These are phyloP conservation scores for Magnolia sinica DNA, from an alignment of 164 flowering plant genomes.

Conservation along the genomic window DNA sequence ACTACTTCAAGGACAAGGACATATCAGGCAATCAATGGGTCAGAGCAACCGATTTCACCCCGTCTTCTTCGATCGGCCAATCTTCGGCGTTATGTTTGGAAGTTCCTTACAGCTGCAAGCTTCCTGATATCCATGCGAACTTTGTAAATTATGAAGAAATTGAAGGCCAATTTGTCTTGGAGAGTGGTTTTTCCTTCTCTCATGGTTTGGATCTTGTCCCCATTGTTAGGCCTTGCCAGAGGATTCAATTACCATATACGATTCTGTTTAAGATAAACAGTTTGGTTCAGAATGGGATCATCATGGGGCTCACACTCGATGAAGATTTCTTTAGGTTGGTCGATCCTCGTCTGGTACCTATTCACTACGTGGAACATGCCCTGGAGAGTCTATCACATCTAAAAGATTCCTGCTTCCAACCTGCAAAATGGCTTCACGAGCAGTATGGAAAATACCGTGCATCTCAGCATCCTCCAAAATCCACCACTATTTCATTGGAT, in stretches of 20 bases:
- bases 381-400: conserved; percentile 55
- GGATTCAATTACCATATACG: conserved; percentile 47
- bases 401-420: conserved; percentile 78
- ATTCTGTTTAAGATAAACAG: conserved; percentile 59
- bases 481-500: conserved; percentile 48
- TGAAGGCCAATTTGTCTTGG: conserved; percentile 33
- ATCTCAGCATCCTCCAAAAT: conserved; percentile 15
- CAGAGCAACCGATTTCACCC: conserved; percentile 69
- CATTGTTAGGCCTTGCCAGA: conserved; percentile 41
- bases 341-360: conserved; percentile 38
- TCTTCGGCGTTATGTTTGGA: conserved; percentile 77
- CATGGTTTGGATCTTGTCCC: conserved; percentile 57
- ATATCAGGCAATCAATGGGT: conserved; percentile 60
- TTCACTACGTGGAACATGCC: conserved; percentile 49
- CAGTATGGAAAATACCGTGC: conserved; percentile 38
- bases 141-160: conserved; percentile 46
- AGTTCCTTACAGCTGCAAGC: conserved; percentile 35
- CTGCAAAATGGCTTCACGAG: conserved; percentile 59
- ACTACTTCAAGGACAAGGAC: conserved; percentile 45
- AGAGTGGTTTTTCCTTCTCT: conserved; percentile 40
- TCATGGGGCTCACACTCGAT: conserved; percentile 63
- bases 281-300: conserved; percentile 74
- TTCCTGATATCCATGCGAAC: conserved; percentile 48
- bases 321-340: conserved; percentile 43
- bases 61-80: conserved; percentile 58